Percentiles rank a stretch among this genome's conserved stretches.
phyloP scores from a whole-genome alignment of 2,329 filamentous ascomycete genomes.

The Tolypocladium pustulatum region DNA sequence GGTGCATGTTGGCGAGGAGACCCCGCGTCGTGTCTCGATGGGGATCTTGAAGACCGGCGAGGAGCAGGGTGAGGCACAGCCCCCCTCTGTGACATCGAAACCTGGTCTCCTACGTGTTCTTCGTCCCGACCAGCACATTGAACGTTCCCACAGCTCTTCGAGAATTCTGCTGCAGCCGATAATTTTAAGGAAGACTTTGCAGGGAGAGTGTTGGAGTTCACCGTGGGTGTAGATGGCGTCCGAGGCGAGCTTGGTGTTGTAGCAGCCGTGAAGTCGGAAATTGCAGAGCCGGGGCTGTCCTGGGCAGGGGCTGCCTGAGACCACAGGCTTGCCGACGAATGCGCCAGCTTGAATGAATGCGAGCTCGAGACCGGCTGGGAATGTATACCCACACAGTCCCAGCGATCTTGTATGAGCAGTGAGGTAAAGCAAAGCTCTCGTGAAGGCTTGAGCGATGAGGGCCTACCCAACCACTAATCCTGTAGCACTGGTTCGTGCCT shows the following conservation, averaged over 20 bases:
- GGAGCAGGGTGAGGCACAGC: conserved; percentile 45
- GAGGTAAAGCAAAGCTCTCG: no score
- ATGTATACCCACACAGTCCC: conserved; percentile 24
- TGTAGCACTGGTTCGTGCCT: not conserved
- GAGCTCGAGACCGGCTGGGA: conserved; percentile 20
- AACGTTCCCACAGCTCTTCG: conserved; percentile 21
- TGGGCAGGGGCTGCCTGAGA: conserved; percentile 20
- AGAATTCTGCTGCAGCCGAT: conserved; percentile 9
- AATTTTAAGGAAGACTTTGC: conserved; percentile 12
- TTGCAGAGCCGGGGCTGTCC: conserved; percentile 19
- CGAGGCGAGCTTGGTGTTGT: conserved; percentile 22
- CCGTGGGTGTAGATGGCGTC: conserved; percentile 23
- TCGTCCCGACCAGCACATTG: conserved; percentile 47
- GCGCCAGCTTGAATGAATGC: conserved; percentile 21
- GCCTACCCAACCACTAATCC: not conserved
- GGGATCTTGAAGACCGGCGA: conserved; percentile 35
- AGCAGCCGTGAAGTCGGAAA: conserved; percentile 20
- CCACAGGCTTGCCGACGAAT: conserved; percentile 20
- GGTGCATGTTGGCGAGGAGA: conserved; percentile 13
- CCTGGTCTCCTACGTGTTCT: conserved; percentile 44
- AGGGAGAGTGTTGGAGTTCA: conserved; percentile 13
- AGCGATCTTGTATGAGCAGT: not conserved
- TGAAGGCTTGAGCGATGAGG: no score
- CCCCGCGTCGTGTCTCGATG: conserved; percentile 22
- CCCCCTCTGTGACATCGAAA: conserved; percentile 55